phyloP scores from a whole-genome alignment of 1,284 basidiomycete genomes.

The Ceratobasidium sp. region DNA sequence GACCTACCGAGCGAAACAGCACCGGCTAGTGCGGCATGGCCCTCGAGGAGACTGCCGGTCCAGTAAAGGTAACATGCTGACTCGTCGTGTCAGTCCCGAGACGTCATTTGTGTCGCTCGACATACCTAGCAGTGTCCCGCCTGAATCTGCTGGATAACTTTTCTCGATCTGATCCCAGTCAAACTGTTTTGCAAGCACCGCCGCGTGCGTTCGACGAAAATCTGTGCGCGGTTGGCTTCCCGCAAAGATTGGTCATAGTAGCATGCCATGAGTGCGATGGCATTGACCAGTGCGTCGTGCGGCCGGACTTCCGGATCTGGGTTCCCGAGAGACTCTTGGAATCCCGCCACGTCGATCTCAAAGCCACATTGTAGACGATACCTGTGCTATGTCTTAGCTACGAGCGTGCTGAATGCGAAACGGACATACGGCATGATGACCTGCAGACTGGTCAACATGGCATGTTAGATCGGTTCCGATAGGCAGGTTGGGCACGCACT shows the following conservation, averaged over 20 bases:
- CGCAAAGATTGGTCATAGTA: slow-evolving; percentile 19
- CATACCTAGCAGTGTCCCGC: slow-evolving; percentile 20
- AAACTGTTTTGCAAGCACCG: slow-evolving; percentile 50
- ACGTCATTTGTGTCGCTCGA: neutral
- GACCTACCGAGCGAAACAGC: slow-evolving; percentile 21
- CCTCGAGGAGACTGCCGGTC: slow-evolving; percentile 26
- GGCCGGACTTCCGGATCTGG: slow-evolving; percentile 32
- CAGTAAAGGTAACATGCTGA: slow-evolving; percentile 29
- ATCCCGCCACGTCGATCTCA: slow-evolving; percentile 11
- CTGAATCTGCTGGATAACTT: slow-evolving; percentile 49
- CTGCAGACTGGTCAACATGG: neutral
- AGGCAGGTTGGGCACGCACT: slow-evolving; percentile 1
- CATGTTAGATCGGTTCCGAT: neutral
- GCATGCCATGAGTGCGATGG: slow-evolving; percentile 35
- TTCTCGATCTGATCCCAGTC: slow-evolving; percentile 53
- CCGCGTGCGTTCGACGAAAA: slow-evolving; percentile 55
- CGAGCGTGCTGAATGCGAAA: neutral
- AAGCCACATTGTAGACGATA: slow-evolving; percentile 29
- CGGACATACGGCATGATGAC: slow-evolving; percentile 22
- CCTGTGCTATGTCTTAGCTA: neutral
- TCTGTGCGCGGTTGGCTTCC: slow-evolving; percentile 40
- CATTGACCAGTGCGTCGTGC: slow-evolving; percentile 38
- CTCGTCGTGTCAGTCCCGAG: neutral
- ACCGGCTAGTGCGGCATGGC: slow-evolving; percentile 18
- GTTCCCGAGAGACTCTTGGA: slow-evolving; percentile 28